phyloP scores from a whole-genome alignment of 345 rosid genomes.

The Salix caprea region DNA sequence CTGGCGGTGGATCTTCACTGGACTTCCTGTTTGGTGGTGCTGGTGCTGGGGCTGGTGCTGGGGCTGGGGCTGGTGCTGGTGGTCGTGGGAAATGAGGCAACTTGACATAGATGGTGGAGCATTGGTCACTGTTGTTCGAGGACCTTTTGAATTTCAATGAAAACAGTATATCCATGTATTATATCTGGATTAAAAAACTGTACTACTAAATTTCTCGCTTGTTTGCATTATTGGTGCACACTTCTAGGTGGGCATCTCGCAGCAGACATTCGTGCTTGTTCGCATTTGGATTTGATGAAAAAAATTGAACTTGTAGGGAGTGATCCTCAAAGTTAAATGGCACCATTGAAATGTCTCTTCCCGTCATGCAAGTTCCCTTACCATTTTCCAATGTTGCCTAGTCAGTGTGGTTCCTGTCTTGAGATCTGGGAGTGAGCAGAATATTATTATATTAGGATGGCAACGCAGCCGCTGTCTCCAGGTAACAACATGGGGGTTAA shows the following conservation, averaged over 20 bases:
- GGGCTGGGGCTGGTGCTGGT: not conserved
- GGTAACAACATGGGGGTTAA: too few species aligned
- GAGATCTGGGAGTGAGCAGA: too few species aligned
- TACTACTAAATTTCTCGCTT: not conserved
- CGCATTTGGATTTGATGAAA: too few species aligned
- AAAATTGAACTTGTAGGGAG: too few species aligned
- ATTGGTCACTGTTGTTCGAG: slow-evolving; percentile 1
- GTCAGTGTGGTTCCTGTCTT: too few species aligned
- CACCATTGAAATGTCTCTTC: too few species aligned
- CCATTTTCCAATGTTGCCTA: too few species aligned
- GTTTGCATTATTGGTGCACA: not conserved
- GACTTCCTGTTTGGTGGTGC: slow-evolving; percentile 17
- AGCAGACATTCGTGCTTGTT: too few species aligned
- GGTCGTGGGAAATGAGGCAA: not conserved
- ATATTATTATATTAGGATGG: too few species aligned
- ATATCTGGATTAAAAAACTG: not conserved
- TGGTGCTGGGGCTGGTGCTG: not conserved
- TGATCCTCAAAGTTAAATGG: too few species aligned
- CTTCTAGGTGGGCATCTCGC: not conserved
- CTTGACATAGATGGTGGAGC: not conserved
- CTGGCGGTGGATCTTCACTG: slow-evolving; percentile 24
- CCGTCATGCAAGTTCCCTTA: too few species aligned
- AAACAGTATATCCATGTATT: not conserved
- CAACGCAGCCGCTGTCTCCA: too few species aligned
- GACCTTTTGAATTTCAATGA: not conserved